Conservation (phyloP, 2,329 filamentous ascomycete genomes). For the Penicillium corylophilum region DNA sequence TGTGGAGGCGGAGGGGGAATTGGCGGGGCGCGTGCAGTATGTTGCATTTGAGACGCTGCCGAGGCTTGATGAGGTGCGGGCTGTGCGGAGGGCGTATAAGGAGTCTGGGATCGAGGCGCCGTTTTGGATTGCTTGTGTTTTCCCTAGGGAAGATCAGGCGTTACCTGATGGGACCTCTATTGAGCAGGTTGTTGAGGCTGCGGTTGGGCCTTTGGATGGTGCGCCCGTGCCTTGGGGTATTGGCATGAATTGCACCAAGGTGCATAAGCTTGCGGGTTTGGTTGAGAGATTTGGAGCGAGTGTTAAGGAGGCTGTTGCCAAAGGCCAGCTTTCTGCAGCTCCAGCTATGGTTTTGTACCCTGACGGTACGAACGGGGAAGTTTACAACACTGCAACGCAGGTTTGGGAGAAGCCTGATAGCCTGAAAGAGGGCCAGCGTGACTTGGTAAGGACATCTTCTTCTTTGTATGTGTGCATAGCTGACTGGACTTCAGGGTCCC, state of each 20-base stretch:
- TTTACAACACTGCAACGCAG: slow-evolving; percentile 64
- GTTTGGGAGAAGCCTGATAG: slow-evolving; percentile 50
- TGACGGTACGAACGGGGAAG: slow-evolving; percentile 66
- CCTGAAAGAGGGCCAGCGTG: slow-evolving; percentile 18
- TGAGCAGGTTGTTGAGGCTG: slow-evolving; percentile 43
- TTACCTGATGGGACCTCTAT: slow-evolving; percentile 59
- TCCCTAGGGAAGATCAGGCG: slow-evolving; percentile 53
- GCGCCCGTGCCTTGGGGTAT: slow-evolving; percentile 57
- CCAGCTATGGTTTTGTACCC: slow-evolving; percentile 65
- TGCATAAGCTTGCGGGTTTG: slow-evolving; percentile 31
- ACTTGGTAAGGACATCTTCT: slow-evolving; percentile 12
- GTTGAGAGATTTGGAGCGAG: slow-evolving; percentile 21
- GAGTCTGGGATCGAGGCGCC: slow-evolving; percentile 30
- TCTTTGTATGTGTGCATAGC: neutral
- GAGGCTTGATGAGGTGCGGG: slow-evolving; percentile 60
- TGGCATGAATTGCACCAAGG: slow-evolving; percentile 64
- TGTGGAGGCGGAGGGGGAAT: slow-evolving; percentile 34
- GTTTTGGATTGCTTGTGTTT: slow-evolving; percentile 65
- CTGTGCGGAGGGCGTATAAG: slow-evolving; percentile 44
- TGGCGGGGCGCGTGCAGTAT: slow-evolving; percentile 50
- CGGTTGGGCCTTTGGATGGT: slow-evolving; percentile 28
- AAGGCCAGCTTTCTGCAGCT: slow-evolving; percentile 6
- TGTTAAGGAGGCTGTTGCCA: slow-evolving; percentile 6
- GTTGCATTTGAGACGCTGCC: slow-evolving; percentile 68
- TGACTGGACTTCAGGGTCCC: slow-evolving; percentile 21